A percentile compares a stretch with the other conserved stretches of the same genome.
Conservation (phyloP, 2,329 filamentous ascomycete genomes). For the Sarocladium brachiariae region DNA sequence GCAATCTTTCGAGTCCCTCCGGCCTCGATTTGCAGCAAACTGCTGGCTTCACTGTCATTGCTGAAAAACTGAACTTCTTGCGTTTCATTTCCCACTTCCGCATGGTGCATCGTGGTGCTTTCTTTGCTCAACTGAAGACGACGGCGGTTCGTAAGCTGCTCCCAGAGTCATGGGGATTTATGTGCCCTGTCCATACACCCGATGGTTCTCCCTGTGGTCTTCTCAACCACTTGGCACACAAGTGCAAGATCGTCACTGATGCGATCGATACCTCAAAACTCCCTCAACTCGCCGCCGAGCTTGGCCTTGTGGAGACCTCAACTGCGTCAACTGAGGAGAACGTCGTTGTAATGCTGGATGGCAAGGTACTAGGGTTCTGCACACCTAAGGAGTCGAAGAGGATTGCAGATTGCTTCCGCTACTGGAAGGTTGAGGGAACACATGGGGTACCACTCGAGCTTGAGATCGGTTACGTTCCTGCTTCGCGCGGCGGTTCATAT, state of each 20-base stretch:
- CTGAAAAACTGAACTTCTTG: slow-evolving; percentile 98
- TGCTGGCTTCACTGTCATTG: slow-evolving; percentile 91
- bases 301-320: slow-evolving; percentile 71
- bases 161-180: slow-evolving; percentile 95
- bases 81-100: slow-evolving; percentile 98
- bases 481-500: slow-evolving; percentile 86
- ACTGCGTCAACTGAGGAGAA: slow-evolving; percentile 76
- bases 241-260: slow-evolving; percentile 80
- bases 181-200: slow-evolving; percentile 95
- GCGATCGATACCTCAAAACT: slow-evolving; percentile 68
- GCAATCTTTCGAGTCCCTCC: slow-evolving; percentile 84
- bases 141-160: slow-evolving; percentile 93
- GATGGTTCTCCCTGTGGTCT: slow-evolving; percentile 93
- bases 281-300: slow-evolving; percentile 64
- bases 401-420: slow-evolving; percentile 79
- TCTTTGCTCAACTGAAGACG: slow-evolving; percentile 96
- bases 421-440: slow-evolving; percentile 90
- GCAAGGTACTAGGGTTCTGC: slow-evolving; percentile 84
- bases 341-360: slow-evolving; percentile 85
- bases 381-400: slow-evolving; percentile 72
- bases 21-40: slow-evolving; percentile 92
- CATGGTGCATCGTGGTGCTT: slow-evolving; percentile 97
- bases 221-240: slow-evolving; percentile 90
- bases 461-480: slow-evolving; percentile 87
- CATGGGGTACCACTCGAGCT: slow-evolving; percentile 75